A percentile compares a stretch with the other conserved stretches of the same genome.
Evolutionary conservation across 2,329 filamentous ascomycete species (phyloP).

Genomic region (Gremmenia infestans): DNA sequence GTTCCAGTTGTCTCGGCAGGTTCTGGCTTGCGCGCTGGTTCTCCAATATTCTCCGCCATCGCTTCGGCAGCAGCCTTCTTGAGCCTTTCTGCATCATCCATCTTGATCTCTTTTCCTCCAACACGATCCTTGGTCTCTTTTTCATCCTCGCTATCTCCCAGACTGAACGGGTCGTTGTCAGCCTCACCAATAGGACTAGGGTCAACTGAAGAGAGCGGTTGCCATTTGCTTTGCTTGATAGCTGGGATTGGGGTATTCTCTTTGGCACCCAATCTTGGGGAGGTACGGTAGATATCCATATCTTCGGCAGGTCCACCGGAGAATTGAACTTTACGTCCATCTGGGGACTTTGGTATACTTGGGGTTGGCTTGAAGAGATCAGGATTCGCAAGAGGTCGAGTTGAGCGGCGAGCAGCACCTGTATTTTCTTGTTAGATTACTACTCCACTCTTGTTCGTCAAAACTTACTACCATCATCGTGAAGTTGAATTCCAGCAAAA

Average conservation of each 20-base stretch:
- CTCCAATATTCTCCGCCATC: conserved; percentile 37
- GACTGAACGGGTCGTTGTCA: conserved; percentile 93
- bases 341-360: conserved; percentile 36
- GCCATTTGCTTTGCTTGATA: conserved; percentile 87
- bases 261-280: conserved; percentile 51
- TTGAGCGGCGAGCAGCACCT: conserved; percentile 53
- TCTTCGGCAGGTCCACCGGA: conserved; percentile 62
- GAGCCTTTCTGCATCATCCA: conserved; percentile 51
- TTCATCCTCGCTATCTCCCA: conserved; percentile 94
- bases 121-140: conserved; percentile 61
- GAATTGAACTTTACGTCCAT: conserved; percentile 48
- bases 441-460: background rate
- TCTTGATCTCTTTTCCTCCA: conserved; percentile 48
- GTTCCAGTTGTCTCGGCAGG: conserved; percentile 27
- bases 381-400: conserved; percentile 67
- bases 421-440: conserved; percentile 24
- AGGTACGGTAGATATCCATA: conserved; percentile 70
- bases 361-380: conserved; percentile 72
- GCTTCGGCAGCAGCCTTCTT: conserved; percentile 57
- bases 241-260: conserved; percentile 42
- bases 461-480: conserved; percentile 59
- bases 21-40: conserved; percentile 26
- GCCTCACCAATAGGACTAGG: conserved; percentile 77
- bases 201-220: conserved; percentile 81
- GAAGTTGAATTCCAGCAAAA: conserved; percentile 67